Percentiles rank a stretch among this genome's conserved stretches.
Evolutionary conservation across 208 protist genomes (phyloP).

Genomic region (Leishmania turanica): DNA sequence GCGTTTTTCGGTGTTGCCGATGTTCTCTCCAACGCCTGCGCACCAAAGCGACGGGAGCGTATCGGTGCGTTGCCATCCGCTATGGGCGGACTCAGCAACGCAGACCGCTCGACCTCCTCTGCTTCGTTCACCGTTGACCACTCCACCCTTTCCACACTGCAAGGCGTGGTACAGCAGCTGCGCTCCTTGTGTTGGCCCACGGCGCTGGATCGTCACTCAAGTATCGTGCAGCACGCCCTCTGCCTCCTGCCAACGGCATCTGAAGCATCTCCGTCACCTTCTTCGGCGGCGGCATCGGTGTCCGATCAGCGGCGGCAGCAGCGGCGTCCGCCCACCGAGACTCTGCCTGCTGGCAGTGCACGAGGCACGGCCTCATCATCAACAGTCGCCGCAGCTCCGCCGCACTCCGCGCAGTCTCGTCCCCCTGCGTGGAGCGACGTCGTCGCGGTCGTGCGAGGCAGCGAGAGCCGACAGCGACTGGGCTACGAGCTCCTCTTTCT

Average conservation of each 20-base stretch:
- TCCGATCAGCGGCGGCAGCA: background rate
- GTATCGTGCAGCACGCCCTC: constrained; percentile 40
- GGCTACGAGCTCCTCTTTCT: constrained; percentile 56
- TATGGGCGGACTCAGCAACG: background rate
- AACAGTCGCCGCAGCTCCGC: background rate
- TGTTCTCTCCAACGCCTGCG: background rate
- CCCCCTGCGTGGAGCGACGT: constrained; percentile 30
- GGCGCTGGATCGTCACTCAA: constrained; percentile 40
- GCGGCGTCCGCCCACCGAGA: background rate
- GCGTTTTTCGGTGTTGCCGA: constrained; percentile 5
- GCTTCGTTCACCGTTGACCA: background rate
- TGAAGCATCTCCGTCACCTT: background rate
- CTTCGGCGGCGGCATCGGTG: background rate
- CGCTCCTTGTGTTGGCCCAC: constrained; percentile 54
- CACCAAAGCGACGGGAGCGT: background rate
- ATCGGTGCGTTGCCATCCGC: background rate
- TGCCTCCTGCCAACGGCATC: constrained; percentile 4
- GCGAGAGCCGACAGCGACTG: constrained; percentile 36
- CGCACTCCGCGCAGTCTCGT: background rate
- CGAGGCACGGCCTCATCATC: background rate
- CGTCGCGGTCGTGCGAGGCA: constrained; percentile 38
- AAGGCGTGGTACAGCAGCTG: constrained; percentile 35
- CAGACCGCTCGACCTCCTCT: background rate
- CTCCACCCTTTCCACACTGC: background rate
- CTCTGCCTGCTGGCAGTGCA: background rate